Evolutionary conservation across 148 eudicot species (phyloP).

Genomic region (Chenopodium formosanum): DNA sequence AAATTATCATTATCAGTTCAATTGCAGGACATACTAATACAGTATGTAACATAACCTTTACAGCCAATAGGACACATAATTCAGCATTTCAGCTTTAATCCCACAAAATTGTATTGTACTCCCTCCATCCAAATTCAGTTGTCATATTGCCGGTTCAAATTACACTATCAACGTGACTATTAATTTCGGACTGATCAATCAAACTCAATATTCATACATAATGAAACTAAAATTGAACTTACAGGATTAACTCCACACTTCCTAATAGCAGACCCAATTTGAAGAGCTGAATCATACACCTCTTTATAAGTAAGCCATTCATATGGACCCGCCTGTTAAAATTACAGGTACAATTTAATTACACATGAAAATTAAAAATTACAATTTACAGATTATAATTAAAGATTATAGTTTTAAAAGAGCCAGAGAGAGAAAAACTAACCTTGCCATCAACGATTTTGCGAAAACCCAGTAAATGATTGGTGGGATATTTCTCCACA

Average conservation of each 20-base stretch:
- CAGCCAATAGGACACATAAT: neutral
- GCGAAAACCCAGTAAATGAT: conserved; percentile 79
- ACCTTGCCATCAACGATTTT: conserved; percentile 64
- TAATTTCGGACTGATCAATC: no score
- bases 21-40: neutral
- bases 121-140: no score
- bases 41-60: no score
- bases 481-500: conserved; percentile 51
- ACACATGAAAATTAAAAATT: neutral
- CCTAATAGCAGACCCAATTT: conserved; percentile 62
- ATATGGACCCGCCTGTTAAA: conserved; percentile 64
- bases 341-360: neutral
- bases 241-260: conserved; percentile 72
- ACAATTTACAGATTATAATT: no score
- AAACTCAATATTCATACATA: no score
- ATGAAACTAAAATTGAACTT: conserved; percentile 22
- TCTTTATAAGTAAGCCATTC: conserved; percentile 64
- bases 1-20: neutral
- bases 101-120: neutral
- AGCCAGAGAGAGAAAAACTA: neutral
- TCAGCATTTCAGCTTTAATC: neutral
- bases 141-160: no score
- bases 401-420: no score
- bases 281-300: conserved; percentile 51
- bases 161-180: neutral